Base-by-base conservation (phyloP, 257 asterid genomes). In the Primulina eburnea region DNA sequence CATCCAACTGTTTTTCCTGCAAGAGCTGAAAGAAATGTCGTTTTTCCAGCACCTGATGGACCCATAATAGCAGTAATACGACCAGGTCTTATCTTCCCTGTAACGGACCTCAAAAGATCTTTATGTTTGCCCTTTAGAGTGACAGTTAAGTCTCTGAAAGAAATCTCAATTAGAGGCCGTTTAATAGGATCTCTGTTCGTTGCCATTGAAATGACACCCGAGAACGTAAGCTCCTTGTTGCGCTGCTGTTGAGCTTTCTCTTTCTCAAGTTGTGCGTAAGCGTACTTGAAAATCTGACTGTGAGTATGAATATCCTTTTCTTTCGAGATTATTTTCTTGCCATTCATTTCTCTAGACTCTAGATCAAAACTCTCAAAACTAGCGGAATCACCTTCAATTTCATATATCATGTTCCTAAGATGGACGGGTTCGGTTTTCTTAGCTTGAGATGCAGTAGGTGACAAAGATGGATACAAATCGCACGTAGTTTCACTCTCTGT, bases 41-140 rank as follows among this genome's bases (percentile, higher is more conserved):
- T 85, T 67, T 85, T 85, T 56, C 90, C 90, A 64, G 90, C 90
- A 60, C 90, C 90, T 0, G 90, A 85, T 6, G 90, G 90, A 5
- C 90, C 90, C 90, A 85, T 85, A 64, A 81, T 76, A 63, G 90
- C 82, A 14, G 85, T 77, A 38, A 83, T 79, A n/a, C 85, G 86
- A 34, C 90, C 86, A 6, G 90, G 90, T 68, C 71, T 79, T 73
- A 85, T 68, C 82, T 69, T 81, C 68, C 90, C 90, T 11, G 81
- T 85, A 50, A 85, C 81, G 14, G 78, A 81, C 76, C 82, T 77
- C 77, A 85, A 73, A 35, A 85, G 79, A 33, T 50, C 77, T 35
- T 77, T 85, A 77, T 73, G 84, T 50, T 83, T 85, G 30, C 88
- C 90, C 75, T 85, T 85, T 38, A 85, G 74, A 64, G 85, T 73